Conservation (phyloP, 208 protist species). For the Leishmania lainsoni region DNA sequence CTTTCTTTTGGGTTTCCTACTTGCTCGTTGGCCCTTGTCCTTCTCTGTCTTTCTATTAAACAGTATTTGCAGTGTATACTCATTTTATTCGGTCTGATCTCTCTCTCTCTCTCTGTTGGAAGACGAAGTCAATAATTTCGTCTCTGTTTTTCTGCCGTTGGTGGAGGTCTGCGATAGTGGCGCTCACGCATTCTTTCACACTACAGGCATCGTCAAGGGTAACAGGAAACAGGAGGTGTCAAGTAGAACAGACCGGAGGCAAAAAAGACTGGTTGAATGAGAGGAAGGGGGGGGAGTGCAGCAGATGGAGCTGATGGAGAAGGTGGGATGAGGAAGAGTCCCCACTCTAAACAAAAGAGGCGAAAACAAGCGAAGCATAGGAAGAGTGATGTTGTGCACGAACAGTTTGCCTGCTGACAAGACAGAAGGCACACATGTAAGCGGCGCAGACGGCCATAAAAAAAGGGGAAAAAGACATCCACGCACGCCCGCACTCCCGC, state of each 20-base stretch:
- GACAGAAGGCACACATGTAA: neutral
- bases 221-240: neutral
- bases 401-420: neutral
- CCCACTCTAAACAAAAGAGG: neutral
- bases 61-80: neutral
- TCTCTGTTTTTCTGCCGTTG: neutral
- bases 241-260: neutral
- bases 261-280: neutral
- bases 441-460: neutral
- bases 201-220: neutral
- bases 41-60: neutral
- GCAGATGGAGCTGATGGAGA: neutral
- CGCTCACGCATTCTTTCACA: neutral
- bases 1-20: neutral
- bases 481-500: no score
- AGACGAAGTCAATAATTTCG: neutral
- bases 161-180: neutral
- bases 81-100: neutral
- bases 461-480: neutral
- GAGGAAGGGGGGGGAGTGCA: neutral
- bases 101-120: neutral
- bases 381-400: neutral
- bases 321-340: neutral
- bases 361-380: neutral
- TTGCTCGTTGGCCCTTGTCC: neutral